Conservation (phyloP, 176 grass and related monocot genomes). For the Coix lacrymajobi region DNA sequence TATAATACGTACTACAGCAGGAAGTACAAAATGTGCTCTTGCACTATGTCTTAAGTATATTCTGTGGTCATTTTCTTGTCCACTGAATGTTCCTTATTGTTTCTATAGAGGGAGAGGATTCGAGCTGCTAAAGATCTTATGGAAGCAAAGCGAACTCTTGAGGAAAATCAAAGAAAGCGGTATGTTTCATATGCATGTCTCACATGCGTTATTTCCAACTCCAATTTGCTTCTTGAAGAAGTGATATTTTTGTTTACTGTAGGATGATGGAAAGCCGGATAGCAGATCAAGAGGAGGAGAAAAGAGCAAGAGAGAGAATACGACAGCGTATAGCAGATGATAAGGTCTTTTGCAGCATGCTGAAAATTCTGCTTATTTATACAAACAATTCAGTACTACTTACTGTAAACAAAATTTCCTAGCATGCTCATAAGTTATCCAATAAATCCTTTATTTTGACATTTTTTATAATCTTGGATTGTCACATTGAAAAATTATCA, state of each 20-base stretch:
- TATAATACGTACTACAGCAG: neutral
- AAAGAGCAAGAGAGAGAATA: slow-evolving; percentile 74
- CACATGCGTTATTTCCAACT: neutral
- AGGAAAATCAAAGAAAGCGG: slow-evolving; percentile 88
- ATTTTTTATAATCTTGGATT: neutral
- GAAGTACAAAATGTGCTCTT: neutral
- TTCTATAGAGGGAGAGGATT: slow-evolving; percentile 56
- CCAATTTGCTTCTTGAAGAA: neutral
- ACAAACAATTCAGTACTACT: neutral
- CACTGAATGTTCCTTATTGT: slow-evolving; percentile 18
- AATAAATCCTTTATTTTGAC: neutral
- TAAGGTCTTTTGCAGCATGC: slow-evolving; percentile 39
- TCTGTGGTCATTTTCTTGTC: neutral
- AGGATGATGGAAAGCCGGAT: slow-evolving; percentile 59
- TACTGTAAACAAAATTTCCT: neutral
- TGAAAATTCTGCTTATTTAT: neutral
- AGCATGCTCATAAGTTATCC: neutral
- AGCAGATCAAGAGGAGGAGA: slow-evolving; percentile 78
- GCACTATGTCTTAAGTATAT: neutral
- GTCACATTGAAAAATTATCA: neutral
- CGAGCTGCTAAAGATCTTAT: slow-evolving; percentile 57
- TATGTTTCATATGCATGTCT: slow-evolving; percentile 27
- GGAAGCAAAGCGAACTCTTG: slow-evolving; percentile 61
- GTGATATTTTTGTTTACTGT: slow-evolving; percentile 24
- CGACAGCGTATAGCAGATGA: slow-evolving; percentile 62